These are phyloP conservation scores for Hypsizygus ulmarius DNA, from an alignment of 1,284 basidiomycete species.

Conservation along the genomic window DNA sequence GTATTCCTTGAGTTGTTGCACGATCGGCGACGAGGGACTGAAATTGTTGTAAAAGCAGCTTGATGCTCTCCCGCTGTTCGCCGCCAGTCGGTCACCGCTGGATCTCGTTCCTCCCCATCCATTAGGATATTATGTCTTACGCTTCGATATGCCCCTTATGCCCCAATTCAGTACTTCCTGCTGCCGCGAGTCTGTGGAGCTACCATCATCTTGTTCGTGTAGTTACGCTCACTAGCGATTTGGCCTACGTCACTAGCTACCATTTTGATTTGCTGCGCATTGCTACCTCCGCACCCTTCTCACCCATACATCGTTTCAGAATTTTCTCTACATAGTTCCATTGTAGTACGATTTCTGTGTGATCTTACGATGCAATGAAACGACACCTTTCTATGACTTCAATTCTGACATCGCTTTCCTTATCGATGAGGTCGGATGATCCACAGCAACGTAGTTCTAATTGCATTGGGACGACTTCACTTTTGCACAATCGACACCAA, in stretches of 20 bases:
- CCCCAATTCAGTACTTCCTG: conserved; percentile 18
- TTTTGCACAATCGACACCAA: neutral
- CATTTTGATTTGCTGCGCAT: conserved; percentile 8
- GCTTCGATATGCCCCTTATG: conserved; percentile 24
- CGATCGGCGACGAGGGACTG: conserved; percentile 16
- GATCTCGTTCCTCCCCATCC: conserved; percentile 12
- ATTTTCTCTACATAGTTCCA: conserved; percentile 30
- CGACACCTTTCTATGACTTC: conserved; percentile 17
- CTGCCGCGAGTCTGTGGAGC: conserved; percentile 20
- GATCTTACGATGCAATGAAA: conserved; percentile 40
- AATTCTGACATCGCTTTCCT: conserved; percentile 4
- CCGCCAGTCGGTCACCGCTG: conserved; percentile 19
- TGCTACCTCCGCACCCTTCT: conserved; percentile 18
- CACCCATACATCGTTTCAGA: conserved; percentile 23
- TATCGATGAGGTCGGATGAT: conserved; percentile 13
- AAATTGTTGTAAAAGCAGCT: conserved; percentile 24
- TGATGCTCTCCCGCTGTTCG: conserved; percentile 24
- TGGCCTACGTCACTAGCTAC: conserved; percentile 9
- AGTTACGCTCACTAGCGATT: conserved; percentile 20
- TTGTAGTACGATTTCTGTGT: conserved; percentile 42
- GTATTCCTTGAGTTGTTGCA: conserved; percentile 15
- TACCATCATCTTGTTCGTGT: conserved; percentile 19
- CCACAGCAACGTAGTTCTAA: conserved; percentile 3
- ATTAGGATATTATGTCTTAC: conserved; percentile 14
- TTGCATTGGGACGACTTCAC: neutral